A percentile compares a stretch with the other conserved stretches of the same genome.
Conservation (phyloP, 1,284 basidiomycete species). For the Leccinum angustisporum region DNA sequence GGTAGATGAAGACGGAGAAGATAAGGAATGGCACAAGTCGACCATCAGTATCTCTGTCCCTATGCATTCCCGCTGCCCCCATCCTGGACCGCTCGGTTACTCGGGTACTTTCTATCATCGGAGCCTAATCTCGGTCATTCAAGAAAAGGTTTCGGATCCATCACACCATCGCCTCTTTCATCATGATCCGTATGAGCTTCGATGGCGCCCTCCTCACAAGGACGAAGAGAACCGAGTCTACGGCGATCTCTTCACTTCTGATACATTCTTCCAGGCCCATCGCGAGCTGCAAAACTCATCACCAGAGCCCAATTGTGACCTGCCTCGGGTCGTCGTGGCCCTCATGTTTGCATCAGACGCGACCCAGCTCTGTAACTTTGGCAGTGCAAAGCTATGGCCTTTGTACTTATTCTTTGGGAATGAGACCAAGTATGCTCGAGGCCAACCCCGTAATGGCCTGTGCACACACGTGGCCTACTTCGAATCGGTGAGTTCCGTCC, state of each 20-base stretch:
- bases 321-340: too few relatives aligned
- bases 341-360: constrained; percentile 36
- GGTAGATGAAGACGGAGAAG: background rate
- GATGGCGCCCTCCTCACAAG: background rate
- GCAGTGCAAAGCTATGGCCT: constrained; percentile 29
- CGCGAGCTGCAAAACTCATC: background rate
- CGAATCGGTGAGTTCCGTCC: background rate
- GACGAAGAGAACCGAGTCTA: background rate
- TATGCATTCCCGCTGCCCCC: background rate
- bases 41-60: background rate
- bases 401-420: constrained; percentile 32
- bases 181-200: background rate
- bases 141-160: background rate
- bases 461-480: background rate
- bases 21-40: background rate
- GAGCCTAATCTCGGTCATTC: background rate
- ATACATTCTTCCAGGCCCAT: background rate
- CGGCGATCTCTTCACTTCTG: background rate
- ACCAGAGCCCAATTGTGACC: background rate
- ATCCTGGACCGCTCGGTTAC: background rate
- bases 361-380: constrained; percentile 30
- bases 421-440: constrained; percentile 6
- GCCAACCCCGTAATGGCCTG: background rate
- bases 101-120: background rate
- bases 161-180: background rate